Percentiles rank a stretch among this genome's conserved stretches.
Conservation (phyloP, 2,329 filamentous ascomycete species). For the Fusarium hainanense region DNA sequence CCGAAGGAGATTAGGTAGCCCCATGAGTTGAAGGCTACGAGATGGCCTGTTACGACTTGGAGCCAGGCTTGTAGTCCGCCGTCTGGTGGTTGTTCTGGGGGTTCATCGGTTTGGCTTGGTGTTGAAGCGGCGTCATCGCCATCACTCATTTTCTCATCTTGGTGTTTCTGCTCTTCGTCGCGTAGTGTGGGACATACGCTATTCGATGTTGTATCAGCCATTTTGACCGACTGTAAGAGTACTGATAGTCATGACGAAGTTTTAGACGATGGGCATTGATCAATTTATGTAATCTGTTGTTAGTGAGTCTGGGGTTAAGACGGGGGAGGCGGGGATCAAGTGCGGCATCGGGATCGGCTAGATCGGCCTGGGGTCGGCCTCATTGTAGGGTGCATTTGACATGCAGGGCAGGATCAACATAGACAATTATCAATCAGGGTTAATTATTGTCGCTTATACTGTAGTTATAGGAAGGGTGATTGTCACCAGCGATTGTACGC, state of each 20-base stretch:
- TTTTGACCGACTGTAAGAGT: neutral
- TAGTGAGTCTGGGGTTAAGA: neutral
- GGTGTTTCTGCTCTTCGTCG: neutral
- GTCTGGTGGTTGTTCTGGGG: constrained; percentile 47
- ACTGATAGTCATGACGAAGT: neutral
- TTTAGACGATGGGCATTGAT: neutral
- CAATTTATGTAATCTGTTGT: constrained; percentile 15
- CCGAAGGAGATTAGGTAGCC: constrained; percentile 55
- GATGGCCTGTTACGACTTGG: constrained; percentile 53
- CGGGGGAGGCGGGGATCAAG: constrained; percentile 21
- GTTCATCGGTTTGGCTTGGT: neutral
- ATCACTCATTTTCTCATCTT: constrained; percentile 21
- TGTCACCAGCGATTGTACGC: neutral
- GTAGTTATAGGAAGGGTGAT: neutral
- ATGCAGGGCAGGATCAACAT: neutral
- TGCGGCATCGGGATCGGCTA: constrained; percentile 5
- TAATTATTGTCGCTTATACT: neutral
- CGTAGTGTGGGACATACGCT: constrained; percentile 22
- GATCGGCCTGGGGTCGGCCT: neutral
- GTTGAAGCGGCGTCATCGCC: constrained; percentile 8
- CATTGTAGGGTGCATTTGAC: neutral
- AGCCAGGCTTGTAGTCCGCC: constrained; percentile 53
- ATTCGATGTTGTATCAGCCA: neutral
- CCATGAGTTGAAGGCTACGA: constrained; percentile 54
- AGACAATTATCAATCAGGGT: neutral